These are phyloP conservation scores for Huntiella bhutanensis DNA, from an alignment of 2,329 filamentous ascomycete species.

Conservation along the genomic window DNA sequence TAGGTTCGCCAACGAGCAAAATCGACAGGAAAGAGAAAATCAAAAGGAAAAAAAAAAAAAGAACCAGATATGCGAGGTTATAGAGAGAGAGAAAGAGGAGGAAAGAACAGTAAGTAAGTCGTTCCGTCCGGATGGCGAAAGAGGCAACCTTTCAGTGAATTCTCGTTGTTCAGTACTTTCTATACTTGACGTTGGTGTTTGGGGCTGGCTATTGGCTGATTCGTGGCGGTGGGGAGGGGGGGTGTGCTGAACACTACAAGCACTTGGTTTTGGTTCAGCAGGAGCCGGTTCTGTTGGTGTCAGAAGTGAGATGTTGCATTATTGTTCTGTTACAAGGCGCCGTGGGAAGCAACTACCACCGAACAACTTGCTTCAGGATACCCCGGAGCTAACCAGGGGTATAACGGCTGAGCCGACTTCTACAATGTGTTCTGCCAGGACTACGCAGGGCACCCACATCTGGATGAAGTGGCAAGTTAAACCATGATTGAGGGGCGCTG, in stretches of 20 bases:
- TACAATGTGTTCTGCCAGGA: too few relatives aligned
- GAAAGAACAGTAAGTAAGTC: not conserved
- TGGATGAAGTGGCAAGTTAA: too few relatives aligned
- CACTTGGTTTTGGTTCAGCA: not conserved
- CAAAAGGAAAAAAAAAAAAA: conserved; percentile 1
- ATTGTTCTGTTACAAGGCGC: too few relatives aligned
- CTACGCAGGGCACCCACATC: too few relatives aligned
- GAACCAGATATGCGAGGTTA: not conserved
- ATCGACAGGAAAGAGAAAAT: conserved; percentile 2
- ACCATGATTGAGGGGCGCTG: too few relatives aligned
- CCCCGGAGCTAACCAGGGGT: too few relatives aligned
- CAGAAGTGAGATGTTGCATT: too few relatives aligned
- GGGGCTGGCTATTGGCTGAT: not conserved
- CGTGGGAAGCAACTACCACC: too few relatives aligned
- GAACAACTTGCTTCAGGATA: too few relatives aligned
- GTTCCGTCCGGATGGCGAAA: not conserved
- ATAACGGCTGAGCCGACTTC: too few relatives aligned
- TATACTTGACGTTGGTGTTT: too few relatives aligned
- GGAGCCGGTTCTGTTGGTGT: too few relatives aligned
- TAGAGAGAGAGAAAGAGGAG: conserved; percentile 2
- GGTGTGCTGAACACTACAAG: conserved; percentile 1
- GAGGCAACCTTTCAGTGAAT: conserved; percentile 10
- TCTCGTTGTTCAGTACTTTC: conserved; percentile 1
- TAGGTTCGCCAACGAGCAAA: conserved; percentile 8
- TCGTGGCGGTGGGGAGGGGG: conserved; percentile 2